Percentiles rank a stretch among this genome's conserved stretches.
Conservation (phyloP, 345 rosid genomes). For the Syzygium aromaticum region DNA sequence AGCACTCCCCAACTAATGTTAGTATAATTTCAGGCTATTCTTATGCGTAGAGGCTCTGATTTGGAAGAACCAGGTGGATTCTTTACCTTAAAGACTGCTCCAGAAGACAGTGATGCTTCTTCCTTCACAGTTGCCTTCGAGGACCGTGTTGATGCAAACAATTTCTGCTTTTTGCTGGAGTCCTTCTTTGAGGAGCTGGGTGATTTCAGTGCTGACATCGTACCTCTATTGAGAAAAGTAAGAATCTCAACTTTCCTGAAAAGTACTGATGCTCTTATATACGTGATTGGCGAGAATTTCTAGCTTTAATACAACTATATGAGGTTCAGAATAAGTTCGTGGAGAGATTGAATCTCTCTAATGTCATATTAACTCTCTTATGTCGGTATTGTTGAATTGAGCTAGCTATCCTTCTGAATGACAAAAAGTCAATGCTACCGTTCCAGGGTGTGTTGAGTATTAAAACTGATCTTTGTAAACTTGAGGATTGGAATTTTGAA, state of each 20-base stretch:
- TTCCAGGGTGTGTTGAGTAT: not conserved
- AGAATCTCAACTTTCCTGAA: conserved; percentile 1
- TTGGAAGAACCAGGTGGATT: conserved; percentile 39
- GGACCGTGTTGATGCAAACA: conserved; percentile 68
- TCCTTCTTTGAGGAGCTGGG: conserved; percentile 59
- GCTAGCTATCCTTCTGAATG: not conserved
- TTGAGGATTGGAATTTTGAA: not conserved
- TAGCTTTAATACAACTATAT: not conserved
- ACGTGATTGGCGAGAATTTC: not conserved
- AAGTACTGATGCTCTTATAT: not conserved
- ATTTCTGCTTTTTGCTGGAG: conserved; percentile 66
- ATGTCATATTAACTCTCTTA: not conserved
- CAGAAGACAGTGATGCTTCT: conserved; percentile 12
- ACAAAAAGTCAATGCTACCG: not conserved
- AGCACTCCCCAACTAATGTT: not conserved
- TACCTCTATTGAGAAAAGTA: conserved; percentile 54
- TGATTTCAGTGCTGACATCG: conserved; percentile 50
- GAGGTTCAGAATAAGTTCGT: not conserved
- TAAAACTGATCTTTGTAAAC: not conserved
- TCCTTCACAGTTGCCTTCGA: conserved; percentile 59
- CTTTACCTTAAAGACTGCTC: conserved; percentile 30
- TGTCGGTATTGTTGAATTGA: not conserved
- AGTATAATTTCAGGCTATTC: conserved; percentile 38
- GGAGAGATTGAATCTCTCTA: not conserved
- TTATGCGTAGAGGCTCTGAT: conserved; percentile 52